Percentiles rank a stretch among this genome's conserved stretches.
Conservation (phyloP, 1,284 basidiomycete species). For the Trichosporon ovoides region DNA sequence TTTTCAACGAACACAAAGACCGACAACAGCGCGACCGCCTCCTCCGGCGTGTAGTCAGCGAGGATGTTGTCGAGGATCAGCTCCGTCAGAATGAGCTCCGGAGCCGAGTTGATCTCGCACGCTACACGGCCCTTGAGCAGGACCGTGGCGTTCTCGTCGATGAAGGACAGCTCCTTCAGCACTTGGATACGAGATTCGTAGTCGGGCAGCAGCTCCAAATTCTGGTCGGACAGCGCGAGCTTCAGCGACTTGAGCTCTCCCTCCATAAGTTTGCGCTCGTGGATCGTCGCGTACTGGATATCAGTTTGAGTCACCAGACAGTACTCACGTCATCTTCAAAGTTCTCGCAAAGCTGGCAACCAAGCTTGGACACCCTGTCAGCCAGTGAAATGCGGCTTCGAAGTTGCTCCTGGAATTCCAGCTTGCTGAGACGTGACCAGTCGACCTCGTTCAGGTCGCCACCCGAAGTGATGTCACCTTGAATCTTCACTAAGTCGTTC, state of each 20-base stretch:
- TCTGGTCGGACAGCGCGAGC: constrained; percentile 85
- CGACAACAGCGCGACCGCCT: constrained; percentile 93
- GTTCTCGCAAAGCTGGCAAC: constrained; percentile 58
- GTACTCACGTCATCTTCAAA: constrained; percentile 64
- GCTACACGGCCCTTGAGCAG: constrained; percentile 94
- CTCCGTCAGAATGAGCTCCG: constrained; percentile 92
- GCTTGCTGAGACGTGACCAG: constrained; percentile 72
- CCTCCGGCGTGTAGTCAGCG: constrained; percentile 83
- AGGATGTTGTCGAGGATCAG: constrained; percentile 94
- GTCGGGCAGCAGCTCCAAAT: constrained; percentile 92
- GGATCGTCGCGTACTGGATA: constrained; percentile 65
- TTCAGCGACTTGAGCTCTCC: constrained; percentile 69
- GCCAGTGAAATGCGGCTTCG: constrained; percentile 57
- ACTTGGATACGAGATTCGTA: constrained; percentile 92
- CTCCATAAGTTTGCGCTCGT: constrained; percentile 68
- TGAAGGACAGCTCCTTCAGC: constrained; percentile 83
- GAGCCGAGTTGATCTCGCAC: constrained; percentile 98
- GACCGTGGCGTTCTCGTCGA: constrained; percentile 89
- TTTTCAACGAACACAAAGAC: constrained; percentile 98
- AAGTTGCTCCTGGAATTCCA: constrained; percentile 88
- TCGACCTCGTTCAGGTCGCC: constrained; percentile 66
- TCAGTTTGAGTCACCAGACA: background rate
- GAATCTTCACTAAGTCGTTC: constrained; percentile 52
- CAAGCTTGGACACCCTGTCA: constrained; percentile 51
- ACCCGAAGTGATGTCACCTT: constrained; percentile 53